Percentiles rank a stretch among this genome's conserved stretches.
phyloP scores from a whole-genome alignment of 768 basidiomycete genomes.

The Neoboletus magnificus region DNA sequence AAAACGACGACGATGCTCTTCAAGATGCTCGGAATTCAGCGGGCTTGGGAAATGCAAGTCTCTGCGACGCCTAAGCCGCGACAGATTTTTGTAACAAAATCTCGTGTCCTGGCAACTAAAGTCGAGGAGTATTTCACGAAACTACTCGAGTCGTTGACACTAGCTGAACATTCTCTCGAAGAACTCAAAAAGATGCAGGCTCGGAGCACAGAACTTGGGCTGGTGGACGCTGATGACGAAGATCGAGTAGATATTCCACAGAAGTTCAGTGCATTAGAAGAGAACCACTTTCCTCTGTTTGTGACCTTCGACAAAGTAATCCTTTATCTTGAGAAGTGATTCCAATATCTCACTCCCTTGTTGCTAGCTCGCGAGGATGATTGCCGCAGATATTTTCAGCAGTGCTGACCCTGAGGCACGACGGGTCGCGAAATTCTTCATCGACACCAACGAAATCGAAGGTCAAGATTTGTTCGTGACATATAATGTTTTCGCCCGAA shows the following conservation, averaged over 20 bases:
- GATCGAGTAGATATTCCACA: constrained; percentile 34
- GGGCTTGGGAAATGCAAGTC: constrained; percentile 41
- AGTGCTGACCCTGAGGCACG: constrained; percentile 1
- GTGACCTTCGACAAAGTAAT: constrained; percentile 61
- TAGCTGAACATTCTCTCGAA: constrained; percentile 34
- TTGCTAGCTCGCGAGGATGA: constrained; percentile 24
- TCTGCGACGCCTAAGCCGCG: constrained; percentile 45
- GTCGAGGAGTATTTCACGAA: constrained; percentile 66
- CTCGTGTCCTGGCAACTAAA: constrained; percentile 59
- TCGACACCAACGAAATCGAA: constrained; percentile 12
- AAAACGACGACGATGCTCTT: constrained; percentile 78
- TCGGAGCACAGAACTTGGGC: constrained; percentile 24
- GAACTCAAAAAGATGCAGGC: constrained; percentile 35
- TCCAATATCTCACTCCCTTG: background rate
- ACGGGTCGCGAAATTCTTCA: constrained; percentile 12
- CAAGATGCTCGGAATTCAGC: constrained; percentile 69
- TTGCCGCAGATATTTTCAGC: constrained; percentile 22
- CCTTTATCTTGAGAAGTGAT: background rate
- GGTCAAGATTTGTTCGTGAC: constrained; percentile 34
- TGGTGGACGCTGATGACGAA: constrained; percentile 34
- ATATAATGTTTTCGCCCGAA: constrained; percentile 44
- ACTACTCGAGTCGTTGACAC: constrained; percentile 43
- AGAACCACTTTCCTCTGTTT: constrained; percentile 67
- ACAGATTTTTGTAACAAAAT: constrained; percentile 74
- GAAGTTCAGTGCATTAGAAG: constrained; percentile 52